Percentiles rank a stretch among this genome's conserved stretches.
Evolutionary conservation across 805 yeast genomes (phyloP).

Genomic region (Kazachstania martiniae): DNA sequence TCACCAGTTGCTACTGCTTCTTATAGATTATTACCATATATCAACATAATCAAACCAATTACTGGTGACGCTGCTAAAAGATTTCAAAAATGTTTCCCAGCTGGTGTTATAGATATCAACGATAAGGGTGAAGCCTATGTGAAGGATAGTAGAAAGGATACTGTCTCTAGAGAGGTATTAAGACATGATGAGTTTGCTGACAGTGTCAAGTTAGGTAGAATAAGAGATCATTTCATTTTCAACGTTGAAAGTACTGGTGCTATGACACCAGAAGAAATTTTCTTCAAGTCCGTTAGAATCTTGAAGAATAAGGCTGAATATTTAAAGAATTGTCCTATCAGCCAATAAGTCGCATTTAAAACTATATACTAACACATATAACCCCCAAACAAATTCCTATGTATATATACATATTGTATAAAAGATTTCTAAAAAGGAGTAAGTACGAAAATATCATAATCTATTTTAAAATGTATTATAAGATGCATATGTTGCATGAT

Average conservation of each 20-base stretch:
- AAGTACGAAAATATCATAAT: no score
- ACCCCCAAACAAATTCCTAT: no score
- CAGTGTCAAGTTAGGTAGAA: slow-evolving; percentile 83
- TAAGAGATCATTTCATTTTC: slow-evolving; percentile 86
- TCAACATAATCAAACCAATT: slow-evolving; percentile 65
- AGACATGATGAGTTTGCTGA: slow-evolving; percentile 87
- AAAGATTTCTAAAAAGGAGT: no score
- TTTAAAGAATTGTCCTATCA: slow-evolving; percentile 67
- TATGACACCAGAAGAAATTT: slow-evolving; percentile 93
- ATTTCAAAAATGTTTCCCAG: slow-evolving; percentile 84
- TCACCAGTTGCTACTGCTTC: slow-evolving; percentile 97
- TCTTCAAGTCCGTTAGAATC: slow-evolving; percentile 79
- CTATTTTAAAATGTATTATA: no score
- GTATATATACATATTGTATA: no score
- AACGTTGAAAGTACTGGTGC: slow-evolving; percentile 94
- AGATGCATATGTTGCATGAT: no score
- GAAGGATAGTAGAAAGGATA: slow-evolving; percentile 84
- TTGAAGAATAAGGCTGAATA: slow-evolving; percentile 77
- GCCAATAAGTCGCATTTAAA: slow-evolving; percentile 38
- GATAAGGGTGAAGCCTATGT: slow-evolving; percentile 63
- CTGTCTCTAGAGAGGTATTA: slow-evolving; percentile 92
- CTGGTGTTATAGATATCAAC: slow-evolving; percentile 79
- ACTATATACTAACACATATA: no score
- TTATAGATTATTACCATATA: slow-evolving; percentile 82
- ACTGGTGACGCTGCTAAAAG: slow-evolving; percentile 64